Evolutionary conservation across 148 eudicot species (phyloP), one percentile per base, ranked within the genome.

Genomic region (Agrostemma githago): DNA sequence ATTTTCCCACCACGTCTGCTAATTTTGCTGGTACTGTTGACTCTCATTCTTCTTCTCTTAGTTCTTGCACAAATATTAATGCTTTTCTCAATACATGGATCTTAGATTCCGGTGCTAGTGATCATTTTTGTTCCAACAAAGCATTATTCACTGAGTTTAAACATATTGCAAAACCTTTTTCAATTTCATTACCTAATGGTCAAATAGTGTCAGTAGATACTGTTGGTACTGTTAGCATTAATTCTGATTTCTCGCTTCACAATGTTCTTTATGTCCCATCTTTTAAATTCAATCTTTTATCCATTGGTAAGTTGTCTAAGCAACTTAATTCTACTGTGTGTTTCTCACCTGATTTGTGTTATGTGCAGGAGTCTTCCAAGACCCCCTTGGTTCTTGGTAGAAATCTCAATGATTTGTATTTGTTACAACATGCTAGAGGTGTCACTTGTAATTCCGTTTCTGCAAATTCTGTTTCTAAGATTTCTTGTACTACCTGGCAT

Each of bases 21-120:
- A 11, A 8, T 48, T 34, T 4, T 7, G 17, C 40, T 11, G 59
- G 62, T 70, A n/a, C 34, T 26, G 34, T 26, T 26, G 34, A 26
- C 34, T 26, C 34, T 26, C 34, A 26, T 26, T 26, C 34, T 26
- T 26, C 34, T 26, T 26, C 34, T 26, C 34, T 26, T 26, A 26
- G 34, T 26, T 26, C 34, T 26, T 26, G 34, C 34, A 26, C 34
- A 26, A 14, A 15, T 38, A 34, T 1, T 71, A 48, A 15, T 34
- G 34, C 4, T 2, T 3, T 2, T 71, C 44, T 6, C 0, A 2
- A 16, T 15, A 5, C 63, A 7, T 71, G 74, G 74, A 71, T 39
- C 10, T 14, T 71, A 3, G 64, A 71, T 38, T 12, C 44, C 15
- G 74, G 74, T 11, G 74, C 74, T 1, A 37, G 44, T 37, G 64